A percentile compares a stretch with the other conserved stretches of the same genome.
phyloP scores from a whole-genome alignment of 2,329 filamentous ascomycete species.

The Mycosphaerella sp. region DNA sequence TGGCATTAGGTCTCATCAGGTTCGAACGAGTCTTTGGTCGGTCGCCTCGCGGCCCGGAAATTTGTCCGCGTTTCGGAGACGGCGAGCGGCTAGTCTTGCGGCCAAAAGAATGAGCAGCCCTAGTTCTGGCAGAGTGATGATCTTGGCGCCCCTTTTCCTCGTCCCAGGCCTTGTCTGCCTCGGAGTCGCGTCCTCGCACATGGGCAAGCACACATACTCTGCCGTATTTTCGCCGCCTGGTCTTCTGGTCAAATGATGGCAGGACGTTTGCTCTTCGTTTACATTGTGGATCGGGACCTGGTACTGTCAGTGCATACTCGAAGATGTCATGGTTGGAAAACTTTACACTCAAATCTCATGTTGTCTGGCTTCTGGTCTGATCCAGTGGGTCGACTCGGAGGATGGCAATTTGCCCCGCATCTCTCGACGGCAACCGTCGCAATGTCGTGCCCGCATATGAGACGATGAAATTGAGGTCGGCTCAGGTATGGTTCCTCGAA shows the following conservation, averaged over 20 bases:
- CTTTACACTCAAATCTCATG: constrained; percentile 4
- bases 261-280: not conserved
- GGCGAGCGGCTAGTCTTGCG: constrained; percentile 8
- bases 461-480: constrained; percentile 8
- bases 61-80: no score
- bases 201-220: constrained; percentile 3
- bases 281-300: constrained; percentile 2
- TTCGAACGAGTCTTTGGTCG: constrained; percentile 1
- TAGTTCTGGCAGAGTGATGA: not conserved
- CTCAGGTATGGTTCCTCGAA: constrained; percentile 1
- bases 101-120: not conserved
- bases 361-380: constrained; percentile 3
- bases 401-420: constrained; percentile 8
- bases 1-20: not conserved
- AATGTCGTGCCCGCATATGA: constrained; percentile 12
- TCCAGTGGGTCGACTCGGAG: not conserved
- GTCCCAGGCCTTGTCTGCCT: constrained; percentile 2
- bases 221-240: not conserved
- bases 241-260: not conserved
- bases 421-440: constrained; percentile 2
- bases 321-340: no score
- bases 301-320: no score
- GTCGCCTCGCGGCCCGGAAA: not conserved
- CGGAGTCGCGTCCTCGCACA: constrained; percentile 5
- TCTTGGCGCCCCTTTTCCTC: not conserved